Conservation (phyloP, 768 basidiomycete genomes). For the Tulasnella sp. region DNA sequence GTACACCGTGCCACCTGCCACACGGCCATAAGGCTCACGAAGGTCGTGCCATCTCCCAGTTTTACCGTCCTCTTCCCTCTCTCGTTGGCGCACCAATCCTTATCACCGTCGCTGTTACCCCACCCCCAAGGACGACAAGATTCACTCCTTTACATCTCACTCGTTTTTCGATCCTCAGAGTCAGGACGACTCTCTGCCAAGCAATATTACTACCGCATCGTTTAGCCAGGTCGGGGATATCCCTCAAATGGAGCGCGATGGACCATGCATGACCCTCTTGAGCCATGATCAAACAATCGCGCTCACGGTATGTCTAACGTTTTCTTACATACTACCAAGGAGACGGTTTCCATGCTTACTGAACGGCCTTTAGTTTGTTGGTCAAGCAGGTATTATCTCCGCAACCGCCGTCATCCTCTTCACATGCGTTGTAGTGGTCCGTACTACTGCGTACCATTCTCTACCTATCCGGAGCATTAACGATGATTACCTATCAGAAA, state of each 20-base stretch:
- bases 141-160: too few species aligned
- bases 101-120: too few species aligned
- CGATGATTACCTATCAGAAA: too few species aligned
- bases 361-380: not conserved
- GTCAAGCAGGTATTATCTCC: conserved; percentile 11
- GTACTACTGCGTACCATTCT: not conserved
- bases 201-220: not conserved
- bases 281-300: conserved; percentile 1
- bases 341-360: not conserved
- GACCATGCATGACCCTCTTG: not conserved
- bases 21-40: too few species aligned
- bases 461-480: too few species aligned
- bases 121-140: too few species aligned
- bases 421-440: not conserved
- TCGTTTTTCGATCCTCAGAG: too few species aligned
- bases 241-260: not conserved
- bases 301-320: not conserved
- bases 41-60: too few species aligned
- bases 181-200: too few species aligned
- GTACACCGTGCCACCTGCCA: too few species aligned
- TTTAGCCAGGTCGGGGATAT: not conserved
- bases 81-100: too few species aligned
- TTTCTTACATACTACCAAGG: not conserved
- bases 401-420: conserved; percentile 3
- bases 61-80: too few species aligned